Base-by-base conservation (phyloP, 495 filamentous ascomycete species). In the Cercophora sp. region DNA sequence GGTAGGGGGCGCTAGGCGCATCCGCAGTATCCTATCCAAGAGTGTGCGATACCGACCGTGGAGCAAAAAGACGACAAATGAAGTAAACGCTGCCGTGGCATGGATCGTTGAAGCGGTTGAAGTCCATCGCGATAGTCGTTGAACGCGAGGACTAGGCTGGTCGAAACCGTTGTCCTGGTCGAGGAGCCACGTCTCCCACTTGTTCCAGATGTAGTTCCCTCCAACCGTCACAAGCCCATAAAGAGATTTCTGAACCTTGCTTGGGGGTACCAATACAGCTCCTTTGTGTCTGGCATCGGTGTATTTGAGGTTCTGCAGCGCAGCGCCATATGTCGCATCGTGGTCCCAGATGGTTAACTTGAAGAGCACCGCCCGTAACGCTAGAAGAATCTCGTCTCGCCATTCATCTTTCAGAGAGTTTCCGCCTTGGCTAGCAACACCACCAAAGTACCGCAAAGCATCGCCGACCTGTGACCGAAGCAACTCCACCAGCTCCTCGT, bases 291-390 rank as follows among this genome's bases (percentile, higher is more conserved):
- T 80, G 32, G 90, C 91, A 63, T 97, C 93, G 19, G 85, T 86
- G 62, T 94, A 96, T 59, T 83, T 83, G 8, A 97, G 80, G 52
- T 93, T 93, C 63, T 97, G 93, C 24, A 99, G 72, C 3, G 87
- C 84, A 13, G 94, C 94, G 50, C 93, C 93, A 65, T 99, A 99
- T 0, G 88, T 91, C 16, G 94, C 86, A 70, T 96, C 71, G 65
- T 96, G 88, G 65, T 97, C 91, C 93, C 93, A 99, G 44, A 97
- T 87, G 1, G 87, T 87, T 53, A 99, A 79, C 66, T 97, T 97
- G 75, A 95, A 99, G 13, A 99, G 74, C 2, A 91, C 74, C 5
- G 84, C 81, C 10, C 94, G 81, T 48, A 99, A 76, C 1, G 73
- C 77, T 18, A 96, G 74, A 46, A 85, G 75, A 37, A 97, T 91